Base-by-base conservation (phyloP, 1,284 basidiomycete species). In the Pseudozyma pruni region DNA sequence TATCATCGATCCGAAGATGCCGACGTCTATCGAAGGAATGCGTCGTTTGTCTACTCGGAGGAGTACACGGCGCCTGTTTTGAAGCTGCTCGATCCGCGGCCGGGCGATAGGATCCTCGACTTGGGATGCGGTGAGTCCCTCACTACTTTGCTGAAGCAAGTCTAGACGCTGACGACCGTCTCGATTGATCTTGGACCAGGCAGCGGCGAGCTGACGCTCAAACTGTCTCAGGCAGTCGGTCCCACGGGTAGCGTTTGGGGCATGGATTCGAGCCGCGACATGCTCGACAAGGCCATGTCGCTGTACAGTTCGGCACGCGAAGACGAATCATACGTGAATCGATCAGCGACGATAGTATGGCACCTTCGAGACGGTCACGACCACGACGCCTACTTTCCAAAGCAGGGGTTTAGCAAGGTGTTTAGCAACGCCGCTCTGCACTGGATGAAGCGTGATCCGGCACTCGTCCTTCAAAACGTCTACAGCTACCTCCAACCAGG, bases 391-490 rank as follows among this genome's bases (percentile, higher is more conserved):
- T n/a, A n/a, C n/a, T n/a, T n/a, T n/a, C n/a, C n/a, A n/a, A n/a
- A n/a, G n/a, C n/a, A n/a, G n/a, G n/a, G n/a, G 4, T 61, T 61
- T 23, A 60, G 68, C 35, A 71, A 71, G 22, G 68, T 74, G 1
- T 74, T 74, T 22, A 68, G 63, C 51, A 68, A 61, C 34, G 72
- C 68, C 19, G 67, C 60, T 20, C 47, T 71, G 32, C 68, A 71
- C 54, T 71, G 68, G 68, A 66, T 71, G 62, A 71, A 66, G 33
- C 45, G 33, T 2, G 37, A 45, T 3, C 68, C 68, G 0, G 14
- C 20, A 0, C 22, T 35, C 8, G 62, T 71, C 17, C 31, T 66
- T 2, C 10, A 19, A 0, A 49, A 53, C 32, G 20, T 62, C 10
- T 32, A 29, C 11, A 1, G 17, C 4, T 27, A 19, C 3, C 50